Evolutionary conservation across 2,329 filamentous ascomycete species (phyloP).

Genomic region (Septoria petroselini): DNA sequence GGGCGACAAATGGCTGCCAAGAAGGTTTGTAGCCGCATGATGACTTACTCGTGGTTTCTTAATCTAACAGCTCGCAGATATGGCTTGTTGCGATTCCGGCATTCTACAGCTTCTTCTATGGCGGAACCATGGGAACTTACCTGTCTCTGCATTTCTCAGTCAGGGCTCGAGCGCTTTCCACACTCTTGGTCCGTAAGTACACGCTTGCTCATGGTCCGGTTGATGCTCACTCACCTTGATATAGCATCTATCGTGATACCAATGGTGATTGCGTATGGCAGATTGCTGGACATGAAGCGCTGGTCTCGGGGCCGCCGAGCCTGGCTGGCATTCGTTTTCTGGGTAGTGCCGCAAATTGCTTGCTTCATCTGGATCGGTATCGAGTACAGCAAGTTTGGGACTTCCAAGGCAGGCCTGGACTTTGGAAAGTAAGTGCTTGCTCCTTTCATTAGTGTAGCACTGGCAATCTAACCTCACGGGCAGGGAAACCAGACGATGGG

Average conservation of each 20-base stretch:
- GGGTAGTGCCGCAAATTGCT: slow-evolving; percentile 33
- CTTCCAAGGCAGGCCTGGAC: slow-evolving; percentile 16
- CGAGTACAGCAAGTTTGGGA: slow-evolving; percentile 21
- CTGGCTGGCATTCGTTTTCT: slow-evolving; percentile 33
- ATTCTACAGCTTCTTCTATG: slow-evolving; percentile 43
- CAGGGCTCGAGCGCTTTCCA: slow-evolving; percentile 36
- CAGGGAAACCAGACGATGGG: slow-evolving; percentile 17
- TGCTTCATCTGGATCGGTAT: slow-evolving; percentile 38
- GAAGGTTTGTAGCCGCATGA: slow-evolving; percentile 28
- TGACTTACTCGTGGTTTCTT: not conserved
- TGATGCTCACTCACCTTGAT: no score
- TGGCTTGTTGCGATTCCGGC: slow-evolving; percentile 38
- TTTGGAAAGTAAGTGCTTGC: slow-evolving; percentile 17
- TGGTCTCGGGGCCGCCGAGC: slow-evolving; percentile 35
- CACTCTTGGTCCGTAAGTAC: slow-evolving; percentile 36
- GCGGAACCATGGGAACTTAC: slow-evolving; percentile 41
- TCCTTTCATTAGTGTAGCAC: no score
- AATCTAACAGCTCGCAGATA: slow-evolving; percentile 24
- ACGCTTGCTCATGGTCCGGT: not conserved
- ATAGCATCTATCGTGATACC: slow-evolving; percentile 26
- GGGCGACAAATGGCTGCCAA: slow-evolving; percentile 27
- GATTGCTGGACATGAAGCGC: slow-evolving; percentile 31
- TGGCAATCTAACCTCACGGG: not conserved
- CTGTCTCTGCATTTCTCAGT: slow-evolving; percentile 39
- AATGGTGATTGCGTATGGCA: slow-evolving; percentile 26